These are phyloP conservation scores for Amesomyces nigricolor DNA, from an alignment of 2,329 filamentous ascomycete genomes.

Conservation along the genomic window DNA sequence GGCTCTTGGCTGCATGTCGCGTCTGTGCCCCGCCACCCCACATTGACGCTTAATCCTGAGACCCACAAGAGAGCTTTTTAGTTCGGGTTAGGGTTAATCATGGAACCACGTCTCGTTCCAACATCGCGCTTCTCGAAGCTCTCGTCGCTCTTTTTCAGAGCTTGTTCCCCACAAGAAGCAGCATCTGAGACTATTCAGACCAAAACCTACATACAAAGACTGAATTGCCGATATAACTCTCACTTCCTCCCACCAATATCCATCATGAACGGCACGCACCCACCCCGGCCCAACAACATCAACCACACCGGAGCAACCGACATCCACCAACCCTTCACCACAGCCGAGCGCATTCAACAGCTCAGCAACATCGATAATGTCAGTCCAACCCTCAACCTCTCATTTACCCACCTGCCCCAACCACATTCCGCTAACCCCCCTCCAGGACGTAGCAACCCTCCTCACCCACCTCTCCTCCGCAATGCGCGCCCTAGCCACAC, in stretches of 20 bases:
- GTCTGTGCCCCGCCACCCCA: slow-evolving; percentile 1
- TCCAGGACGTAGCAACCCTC: slow-evolving; percentile 43
- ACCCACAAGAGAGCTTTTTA: no score
- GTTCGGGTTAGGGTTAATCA: no score
- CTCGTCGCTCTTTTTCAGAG: no score
- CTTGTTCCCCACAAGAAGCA: no score
- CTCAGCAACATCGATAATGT: slow-evolving; percentile 73
- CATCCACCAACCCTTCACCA: slow-evolving; percentile 54
- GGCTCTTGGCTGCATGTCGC: background rate
- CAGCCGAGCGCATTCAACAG: slow-evolving; percentile 73
- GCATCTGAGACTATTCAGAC: no score
- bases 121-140: no score
- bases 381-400: slow-evolving; percentile 18
- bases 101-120: no score
- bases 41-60: background rate
- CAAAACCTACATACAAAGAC: no score
- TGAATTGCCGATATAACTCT: no score
- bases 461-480: slow-evolving; percentile 50
- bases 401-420: background rate
- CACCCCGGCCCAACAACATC: background rate
- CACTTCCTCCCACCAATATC: background rate
- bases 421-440: background rate
- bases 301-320: slow-evolving; percentile 10
- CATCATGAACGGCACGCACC: slow-evolving; percentile 17
- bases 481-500: slow-evolving; percentile 56